Percentiles rank a stretch among this genome's conserved stretches.
Conservation (phyloP, 768 basidiomycete species). For the Panaeolus cyanescens region DNA sequence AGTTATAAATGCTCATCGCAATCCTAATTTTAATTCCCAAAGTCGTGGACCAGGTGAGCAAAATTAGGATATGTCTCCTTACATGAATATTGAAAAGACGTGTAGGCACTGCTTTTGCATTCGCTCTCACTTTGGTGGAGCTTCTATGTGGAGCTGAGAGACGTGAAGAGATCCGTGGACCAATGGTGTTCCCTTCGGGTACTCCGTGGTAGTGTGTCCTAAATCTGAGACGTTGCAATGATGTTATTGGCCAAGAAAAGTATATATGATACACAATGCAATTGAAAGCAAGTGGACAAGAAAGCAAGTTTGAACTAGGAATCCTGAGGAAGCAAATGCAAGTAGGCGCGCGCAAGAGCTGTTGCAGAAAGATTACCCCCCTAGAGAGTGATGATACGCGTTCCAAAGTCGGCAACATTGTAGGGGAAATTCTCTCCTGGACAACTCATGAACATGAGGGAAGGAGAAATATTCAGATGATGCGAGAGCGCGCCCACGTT, state of each 20-base stretch:
- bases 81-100: background rate
- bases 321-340: too few species aligned
- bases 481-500: conserved; percentile 25
- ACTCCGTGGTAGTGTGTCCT: conserved; percentile 43
- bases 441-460: conserved; percentile 31
- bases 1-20: background rate
- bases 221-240: background rate
- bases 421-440: conserved; percentile 20
- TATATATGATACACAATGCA: too few species aligned
- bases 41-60: conserved; percentile 73
- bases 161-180: conserved; percentile 58
- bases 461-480: conserved; percentile 19
- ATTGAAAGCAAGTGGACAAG: too few species aligned
- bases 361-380: too few species aligned
- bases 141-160: conserved; percentile 64
- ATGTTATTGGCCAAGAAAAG: background rate
- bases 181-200: conserved; percentile 71
- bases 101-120: conserved; percentile 74
- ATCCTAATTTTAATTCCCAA: conserved; percentile 1
- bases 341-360: too few species aligned
- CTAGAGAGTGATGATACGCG: conserved; percentile 24
- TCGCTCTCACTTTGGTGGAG: conserved; percentile 77
- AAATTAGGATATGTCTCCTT: background rate
- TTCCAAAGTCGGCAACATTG: conserved; percentile 22
- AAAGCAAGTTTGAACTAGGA: too few species aligned